Base-by-base conservation (phyloP, 2,329 filamentous ascomycete genomes). In the Cladosporium sp. region DNA sequence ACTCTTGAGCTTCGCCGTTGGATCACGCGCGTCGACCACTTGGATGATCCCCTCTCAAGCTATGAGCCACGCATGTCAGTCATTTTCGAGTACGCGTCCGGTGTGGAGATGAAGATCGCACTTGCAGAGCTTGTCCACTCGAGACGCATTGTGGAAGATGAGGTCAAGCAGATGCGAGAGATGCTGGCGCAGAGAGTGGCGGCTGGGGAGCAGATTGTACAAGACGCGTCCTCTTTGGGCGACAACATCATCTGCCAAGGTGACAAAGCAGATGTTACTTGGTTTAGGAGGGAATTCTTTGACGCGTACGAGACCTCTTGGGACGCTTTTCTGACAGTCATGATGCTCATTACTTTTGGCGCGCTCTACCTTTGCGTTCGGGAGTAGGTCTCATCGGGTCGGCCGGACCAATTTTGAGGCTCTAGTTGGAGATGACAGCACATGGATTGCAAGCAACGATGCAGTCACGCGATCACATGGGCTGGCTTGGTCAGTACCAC, bases 71-170 rank as follows among this genome's bases (percentile, higher is more conserved):
- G 54, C 9, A 49, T 56, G 34, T 39, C 22, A 5, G 54, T 49
- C 11, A n/a, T 49, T 5, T 56, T 56, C 14, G 54, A 56, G n/a
- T 49, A 17, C 8, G 20, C 47, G 5, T 56, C 54, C 2, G 14
- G 20, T 19, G 54, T 20, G 14, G 54, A 56, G 20, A 30, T 49
- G 30, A 36, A 28, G 20, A 15, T 39, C 7, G 42, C 54, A 9
- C 34, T 56, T 9, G 54, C 43, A 15, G 54, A 56, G 42, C 15
- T 56, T 20, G 22, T 56, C 25, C 42, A 56, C 6, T 56, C 54
- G 20, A 49, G 42, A 5, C 40, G 38, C 14, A 20, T 40, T 15
- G 42, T 56, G 9, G 54, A 49, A 17, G n/a, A 19, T 8, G 54
- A 49, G 17, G 17, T 39, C 6, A 49, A 47, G 30, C 54, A 37